A percentile compares a stretch with the other conserved stretches of the same genome.
Evolutionary conservation across 1,284 basidiomycete species (phyloP).

Genomic region (Malassezia sympodialis): DNA sequence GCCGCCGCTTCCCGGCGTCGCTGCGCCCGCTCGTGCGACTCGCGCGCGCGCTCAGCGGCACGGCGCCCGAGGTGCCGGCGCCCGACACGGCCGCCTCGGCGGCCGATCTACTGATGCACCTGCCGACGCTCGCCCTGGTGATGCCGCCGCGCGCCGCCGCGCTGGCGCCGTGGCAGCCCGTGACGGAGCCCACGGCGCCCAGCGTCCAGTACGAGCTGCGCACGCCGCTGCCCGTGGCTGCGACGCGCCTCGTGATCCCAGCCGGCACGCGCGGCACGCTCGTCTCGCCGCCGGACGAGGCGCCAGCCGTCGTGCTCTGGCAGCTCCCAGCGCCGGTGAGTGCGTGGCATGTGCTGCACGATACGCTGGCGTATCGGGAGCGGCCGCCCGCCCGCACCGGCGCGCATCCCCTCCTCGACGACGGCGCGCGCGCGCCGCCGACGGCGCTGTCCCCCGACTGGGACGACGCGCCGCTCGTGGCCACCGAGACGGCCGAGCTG

Average conservation of each 20-base stretch:
- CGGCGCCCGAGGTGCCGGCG: constrained; percentile 18
- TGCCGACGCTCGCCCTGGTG: constrained; percentile 67
- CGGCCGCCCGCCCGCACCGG: constrained; percentile 51
- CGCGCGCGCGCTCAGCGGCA: constrained; percentile 59
- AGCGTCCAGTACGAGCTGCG: constrained; percentile 60
- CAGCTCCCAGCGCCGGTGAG: constrained; percentile 59
- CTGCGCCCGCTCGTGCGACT: constrained; percentile 63
- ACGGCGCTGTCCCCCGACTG: constrained; percentile 21
- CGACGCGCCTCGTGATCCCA: constrained; percentile 59
- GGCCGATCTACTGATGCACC: constrained; percentile 61
- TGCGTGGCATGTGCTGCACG: constrained; percentile 70
- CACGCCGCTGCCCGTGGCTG: constrained; percentile 62
- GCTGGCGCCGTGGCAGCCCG: constrained; percentile 63
- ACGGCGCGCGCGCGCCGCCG: constrained; percentile 17
- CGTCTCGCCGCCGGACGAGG: constrained; percentile 58
- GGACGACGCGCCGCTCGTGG: constrained; percentile 48
- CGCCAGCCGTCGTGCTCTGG: constrained; percentile 66
- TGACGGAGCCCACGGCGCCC: constrained; percentile 54
- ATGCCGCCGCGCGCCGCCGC: constrained; percentile 53
- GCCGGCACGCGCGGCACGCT: constrained; percentile 61
- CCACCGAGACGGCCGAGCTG: constrained; percentile 66
- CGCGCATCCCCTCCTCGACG: not conserved
- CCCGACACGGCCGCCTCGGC: constrained; percentile 56
- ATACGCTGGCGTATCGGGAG: constrained; percentile 55
- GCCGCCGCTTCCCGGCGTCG: constrained; percentile 69